These are phyloP conservation scores for Truncatella angustata DNA, from an alignment of 2,329 filamentous ascomycete species.

Conservation along the genomic window DNA sequence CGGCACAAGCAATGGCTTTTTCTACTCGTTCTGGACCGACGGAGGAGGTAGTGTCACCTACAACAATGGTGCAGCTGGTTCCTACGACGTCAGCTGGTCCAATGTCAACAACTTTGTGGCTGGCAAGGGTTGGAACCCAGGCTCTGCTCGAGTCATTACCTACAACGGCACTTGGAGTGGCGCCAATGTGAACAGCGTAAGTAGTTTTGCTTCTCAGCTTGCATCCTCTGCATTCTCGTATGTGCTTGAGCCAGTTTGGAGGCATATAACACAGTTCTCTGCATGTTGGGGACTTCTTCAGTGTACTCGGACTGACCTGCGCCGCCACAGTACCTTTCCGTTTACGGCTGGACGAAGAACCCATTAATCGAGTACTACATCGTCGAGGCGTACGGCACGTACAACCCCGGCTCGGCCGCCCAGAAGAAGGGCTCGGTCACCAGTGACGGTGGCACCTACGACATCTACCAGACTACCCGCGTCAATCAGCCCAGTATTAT, in stretches of 20 bases:
- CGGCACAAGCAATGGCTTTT: conserved; percentile 52
- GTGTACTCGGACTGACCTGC: too few relatives aligned
- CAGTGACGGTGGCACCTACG: conserved; percentile 32
- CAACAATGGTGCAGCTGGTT: conserved; percentile 52
- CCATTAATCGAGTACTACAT: conserved; percentile 39
- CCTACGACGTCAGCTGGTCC: conserved; percentile 50
- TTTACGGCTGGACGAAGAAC: conserved; percentile 38
- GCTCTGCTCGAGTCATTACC: conserved; percentile 23
- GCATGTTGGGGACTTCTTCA: conserved; percentile 31
- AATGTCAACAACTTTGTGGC: conserved; percentile 48
- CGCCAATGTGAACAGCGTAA: conserved; percentile 32
- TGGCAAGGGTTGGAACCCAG: conserved; percentile 50
- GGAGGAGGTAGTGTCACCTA: conserved; percentile 52
- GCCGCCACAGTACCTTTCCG: conserved; percentile 42
- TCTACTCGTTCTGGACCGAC: conserved; percentile 59
- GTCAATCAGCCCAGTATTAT: conserved; percentile 43
- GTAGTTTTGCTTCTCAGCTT: not conserved
- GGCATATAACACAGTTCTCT: too few relatives aligned
- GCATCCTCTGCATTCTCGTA: too few relatives aligned
- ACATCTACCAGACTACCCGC: conserved; percentile 32
- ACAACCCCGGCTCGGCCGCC: conserved; percentile 30
- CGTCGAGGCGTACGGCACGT: conserved; percentile 33
- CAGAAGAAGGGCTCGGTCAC: conserved; percentile 26
- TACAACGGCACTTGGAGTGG: conserved; percentile 33
- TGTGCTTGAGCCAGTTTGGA: too few relatives aligned